Percentiles rank a stretch among this genome's conserved stretches.
These are phyloP conservation scores for Dothistroma pini DNA, from an alignment of 2,329 filamentous ascomycete species.

Conservation along the genomic window DNA sequence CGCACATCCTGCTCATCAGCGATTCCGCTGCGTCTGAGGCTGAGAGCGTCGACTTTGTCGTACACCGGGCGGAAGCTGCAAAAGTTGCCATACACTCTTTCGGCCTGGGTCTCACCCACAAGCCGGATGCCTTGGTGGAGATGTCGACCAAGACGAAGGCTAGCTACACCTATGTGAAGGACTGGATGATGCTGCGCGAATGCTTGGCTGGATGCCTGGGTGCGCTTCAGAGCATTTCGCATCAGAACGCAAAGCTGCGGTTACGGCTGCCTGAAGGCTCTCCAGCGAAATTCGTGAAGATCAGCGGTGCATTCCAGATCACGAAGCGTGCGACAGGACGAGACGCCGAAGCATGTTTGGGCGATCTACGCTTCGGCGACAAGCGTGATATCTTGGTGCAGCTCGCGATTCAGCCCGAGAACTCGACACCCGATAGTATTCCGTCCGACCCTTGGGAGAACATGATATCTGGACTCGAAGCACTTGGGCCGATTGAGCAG, in stretches of 20 bases:
- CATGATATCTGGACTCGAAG: constrained; percentile 91
- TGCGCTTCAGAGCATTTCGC: constrained; percentile 87
- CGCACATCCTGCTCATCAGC: constrained; percentile 93
- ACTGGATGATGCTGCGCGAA: constrained; percentile 99
- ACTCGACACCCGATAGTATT: constrained; percentile 72
- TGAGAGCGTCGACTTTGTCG: constrained; percentile 96
- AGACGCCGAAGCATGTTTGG: constrained; percentile 87
- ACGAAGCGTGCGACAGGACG: constrained; percentile 93
- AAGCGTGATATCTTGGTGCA: constrained; percentile 94
- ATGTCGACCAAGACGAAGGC: constrained; percentile 93
- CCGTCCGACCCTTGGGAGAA: constrained; percentile 97
- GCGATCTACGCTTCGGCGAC: constrained; percentile 91
- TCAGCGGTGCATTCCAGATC: constrained; percentile 91
- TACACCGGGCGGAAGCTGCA: constrained; percentile 91
- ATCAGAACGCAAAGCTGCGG: constrained; percentile 96
- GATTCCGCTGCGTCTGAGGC: constrained; percentile 92
- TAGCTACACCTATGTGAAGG: constrained; percentile 96
- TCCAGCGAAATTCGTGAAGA: constrained; percentile 97
- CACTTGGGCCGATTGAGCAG: constrained; percentile 78
- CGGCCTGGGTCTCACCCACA: constrained; percentile 92
- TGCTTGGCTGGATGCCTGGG: constrained; percentile 92
- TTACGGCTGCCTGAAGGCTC: constrained; percentile 92
- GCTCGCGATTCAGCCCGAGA: constrained; percentile 86
- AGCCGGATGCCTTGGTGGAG: constrained; percentile 98
- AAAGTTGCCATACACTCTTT: constrained; percentile 99